Percentiles rank a stretch among this genome's conserved stretches.
Evolutionary conservation across 2,329 filamentous ascomycete species (phyloP).

Genomic region (Akanthomyces muscarius): DNA sequence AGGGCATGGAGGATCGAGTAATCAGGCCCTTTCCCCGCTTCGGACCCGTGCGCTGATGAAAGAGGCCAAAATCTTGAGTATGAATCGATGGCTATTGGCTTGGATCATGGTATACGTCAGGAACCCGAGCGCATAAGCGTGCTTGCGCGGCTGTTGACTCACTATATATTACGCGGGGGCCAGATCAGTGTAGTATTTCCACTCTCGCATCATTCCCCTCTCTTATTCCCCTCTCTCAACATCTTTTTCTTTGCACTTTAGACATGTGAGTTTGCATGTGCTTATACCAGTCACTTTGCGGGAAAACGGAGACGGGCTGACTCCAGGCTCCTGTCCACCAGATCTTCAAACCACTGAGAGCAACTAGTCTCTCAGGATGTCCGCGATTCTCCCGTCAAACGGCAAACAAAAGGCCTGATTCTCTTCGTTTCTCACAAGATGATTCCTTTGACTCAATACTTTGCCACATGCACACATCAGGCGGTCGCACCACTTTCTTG

Average conservation of each 20-base stretch:
- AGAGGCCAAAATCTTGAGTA: not conserved
- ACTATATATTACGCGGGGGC: not conserved
- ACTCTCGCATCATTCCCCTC: not conserved
- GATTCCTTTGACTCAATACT: not conserved
- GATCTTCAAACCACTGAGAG: not conserved
- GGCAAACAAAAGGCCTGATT: too few species aligned
- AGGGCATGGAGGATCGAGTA: not conserved
- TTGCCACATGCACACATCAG: not conserved
- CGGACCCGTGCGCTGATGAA: not conserved
- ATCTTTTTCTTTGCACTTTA: not conserved
- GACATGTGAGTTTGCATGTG: slow-evolving; percentile 11
- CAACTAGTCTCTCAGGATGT: not conserved
- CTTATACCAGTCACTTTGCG: not conserved
- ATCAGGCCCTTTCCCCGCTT: slow-evolving; percentile 5
- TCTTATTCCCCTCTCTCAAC: not conserved
- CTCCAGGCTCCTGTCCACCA: not conserved
- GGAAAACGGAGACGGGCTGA: slow-evolving; percentile 2
- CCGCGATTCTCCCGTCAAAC: not conserved
- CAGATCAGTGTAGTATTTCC: not conserved
- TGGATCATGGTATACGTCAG: not conserved
- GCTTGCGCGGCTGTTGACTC: slow-evolving; percentile 11
- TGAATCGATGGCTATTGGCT: not conserved
- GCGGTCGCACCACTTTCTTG: not conserved
- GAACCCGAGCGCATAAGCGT: not conserved
- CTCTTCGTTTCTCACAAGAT: not conserved